Percentiles rank a stretch among this genome's conserved stretches.
These are phyloP conservation scores for Salinomyces thailandicus DNA, from an alignment of 2,329 filamentous ascomycete species.

Conservation along the genomic window DNA sequence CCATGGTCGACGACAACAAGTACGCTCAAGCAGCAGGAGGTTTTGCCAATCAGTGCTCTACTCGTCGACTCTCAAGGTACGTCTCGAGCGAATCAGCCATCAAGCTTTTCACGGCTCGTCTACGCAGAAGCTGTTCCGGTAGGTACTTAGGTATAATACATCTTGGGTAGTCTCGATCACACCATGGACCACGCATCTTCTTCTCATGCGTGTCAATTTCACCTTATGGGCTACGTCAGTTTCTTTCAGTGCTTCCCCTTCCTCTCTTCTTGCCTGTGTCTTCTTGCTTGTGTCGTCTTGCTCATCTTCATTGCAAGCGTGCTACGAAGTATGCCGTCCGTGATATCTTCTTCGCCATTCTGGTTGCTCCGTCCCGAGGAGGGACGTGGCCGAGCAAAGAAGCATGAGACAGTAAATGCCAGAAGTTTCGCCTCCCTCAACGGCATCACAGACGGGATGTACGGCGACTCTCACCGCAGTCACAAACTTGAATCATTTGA, in stretches of 20 bases:
- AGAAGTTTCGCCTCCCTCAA: constrained; percentile 4
- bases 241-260: constrained; percentile 1
- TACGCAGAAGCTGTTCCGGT: no score
- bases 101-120: no score
- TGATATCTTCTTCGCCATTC: constrained; percentile 16
- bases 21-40: no score
- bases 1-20: no score
- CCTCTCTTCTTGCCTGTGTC: constrained; percentile 2
- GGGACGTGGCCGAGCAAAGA: constrained; percentile 14
- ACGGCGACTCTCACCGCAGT: constrained; percentile 6
- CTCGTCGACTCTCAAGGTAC: no score
- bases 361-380: constrained; percentile 18
- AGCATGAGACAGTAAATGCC: background rate
- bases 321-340: constrained; percentile 14
- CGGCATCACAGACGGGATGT: constrained; percentile 3
- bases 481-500: constrained; percentile 2
- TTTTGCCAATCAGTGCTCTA: no score
- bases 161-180: no score
- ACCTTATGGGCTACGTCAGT: constrained; percentile 4
- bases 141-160: no score
- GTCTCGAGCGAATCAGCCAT: no score
- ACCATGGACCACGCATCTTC: no score
- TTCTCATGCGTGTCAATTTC: no score
- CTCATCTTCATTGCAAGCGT: background rate
- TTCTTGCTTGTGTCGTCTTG: background rate